Conservation (phyloP, 441 rosid genomes). For the Euphorbia schlechtendalii region DNA sequence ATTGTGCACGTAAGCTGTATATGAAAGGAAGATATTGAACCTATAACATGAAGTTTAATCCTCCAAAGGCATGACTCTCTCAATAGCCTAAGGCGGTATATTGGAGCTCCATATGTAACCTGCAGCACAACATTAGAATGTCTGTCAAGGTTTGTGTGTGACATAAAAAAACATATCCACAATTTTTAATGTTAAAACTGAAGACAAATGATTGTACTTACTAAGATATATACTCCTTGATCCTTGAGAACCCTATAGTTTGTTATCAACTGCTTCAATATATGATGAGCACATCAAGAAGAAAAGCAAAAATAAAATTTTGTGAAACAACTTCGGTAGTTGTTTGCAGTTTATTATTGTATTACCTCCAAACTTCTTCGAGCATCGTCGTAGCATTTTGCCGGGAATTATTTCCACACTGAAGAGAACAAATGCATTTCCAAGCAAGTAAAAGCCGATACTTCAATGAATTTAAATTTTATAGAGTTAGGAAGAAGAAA, state of each 20-base stretch:
- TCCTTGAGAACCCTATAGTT: conserved; percentile 95
- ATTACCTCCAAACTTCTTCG: conserved; percentile 70
- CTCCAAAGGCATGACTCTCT: conserved; percentile 51
- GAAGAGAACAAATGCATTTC: conserved; percentile 9
- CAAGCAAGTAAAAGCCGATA: neutral
- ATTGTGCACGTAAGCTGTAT: neutral
- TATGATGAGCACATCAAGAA: conserved; percentile 65
- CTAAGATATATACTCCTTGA: conserved; percentile 79
- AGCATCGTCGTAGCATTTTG: conserved; percentile 67
- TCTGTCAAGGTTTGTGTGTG: conserved; percentile 7
- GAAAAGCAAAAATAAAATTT: conserved; percentile 17
- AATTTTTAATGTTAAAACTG: neutral
- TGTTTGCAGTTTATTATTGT: conserved; percentile 8
- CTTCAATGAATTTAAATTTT: neutral
- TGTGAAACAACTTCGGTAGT: conserved; percentile 13
- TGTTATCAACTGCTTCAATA: conserved; percentile 89
- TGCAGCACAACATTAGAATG: conserved; percentile 27
- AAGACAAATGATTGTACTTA: conserved; percentile 20
- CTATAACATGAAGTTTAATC: conserved; percentile 75
- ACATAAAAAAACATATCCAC: conserved; percentile 4
- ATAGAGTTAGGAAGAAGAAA: neutral
- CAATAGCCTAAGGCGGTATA: conserved; percentile 51
- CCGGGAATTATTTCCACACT: conserved; percentile 73
- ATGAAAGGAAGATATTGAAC: conserved; percentile 24
- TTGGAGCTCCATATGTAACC: conserved; percentile 85